Percentiles rank a stretch among this genome's conserved stretches.
phyloP scores from a whole-genome alignment of 139 green algal species.

The Spirogloea muscicola region DNA sequence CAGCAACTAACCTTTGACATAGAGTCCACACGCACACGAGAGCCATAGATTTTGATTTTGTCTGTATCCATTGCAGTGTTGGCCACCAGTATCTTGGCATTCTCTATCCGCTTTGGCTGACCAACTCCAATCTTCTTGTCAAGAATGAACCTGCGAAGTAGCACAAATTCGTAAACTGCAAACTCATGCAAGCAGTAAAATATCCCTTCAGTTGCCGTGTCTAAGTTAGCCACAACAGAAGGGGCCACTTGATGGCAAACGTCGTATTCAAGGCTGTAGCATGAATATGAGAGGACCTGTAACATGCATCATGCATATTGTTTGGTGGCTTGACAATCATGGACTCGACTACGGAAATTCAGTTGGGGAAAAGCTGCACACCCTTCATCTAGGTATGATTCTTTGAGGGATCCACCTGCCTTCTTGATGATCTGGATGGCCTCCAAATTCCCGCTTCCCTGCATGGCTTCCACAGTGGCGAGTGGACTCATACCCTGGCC shows the following conservation, averaged over 20 bases:
- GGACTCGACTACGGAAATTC: too few species aligned
- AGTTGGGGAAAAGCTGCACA: too few species aligned
- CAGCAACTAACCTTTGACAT: too few species aligned
- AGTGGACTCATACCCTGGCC: background rate
- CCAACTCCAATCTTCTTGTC: slow-evolving; percentile 97
- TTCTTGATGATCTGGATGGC: slow-evolving; percentile 99
- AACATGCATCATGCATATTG: too few species aligned
- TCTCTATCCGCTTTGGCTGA: slow-evolving; percentile 90
- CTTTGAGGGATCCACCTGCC: slow-evolving; percentile 81
- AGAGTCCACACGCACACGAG: slow-evolving; percentile 68
- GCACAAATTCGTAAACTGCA: too few species aligned
- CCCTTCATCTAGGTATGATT: slow-evolving; percentile 96
- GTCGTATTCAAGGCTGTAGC: too few species aligned
- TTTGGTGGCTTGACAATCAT: too few species aligned
- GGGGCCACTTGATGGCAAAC: too few species aligned
- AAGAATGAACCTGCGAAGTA: slow-evolving; percentile 82
- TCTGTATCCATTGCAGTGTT: slow-evolving; percentile 99
- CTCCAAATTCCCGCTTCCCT: slow-evolving; percentile 87
- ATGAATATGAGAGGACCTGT: too few species aligned
- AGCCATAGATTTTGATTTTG: slow-evolving; percentile 99
- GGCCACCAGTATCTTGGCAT: slow-evolving; percentile 93
- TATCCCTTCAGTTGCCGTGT: too few species aligned
- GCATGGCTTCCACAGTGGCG: background rate
- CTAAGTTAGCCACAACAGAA: too few species aligned
- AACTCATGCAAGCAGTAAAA: too few species aligned